phyloP scores from a whole-genome alignment of 805 yeast species.

The Ogataea ganodermae region DNA sequence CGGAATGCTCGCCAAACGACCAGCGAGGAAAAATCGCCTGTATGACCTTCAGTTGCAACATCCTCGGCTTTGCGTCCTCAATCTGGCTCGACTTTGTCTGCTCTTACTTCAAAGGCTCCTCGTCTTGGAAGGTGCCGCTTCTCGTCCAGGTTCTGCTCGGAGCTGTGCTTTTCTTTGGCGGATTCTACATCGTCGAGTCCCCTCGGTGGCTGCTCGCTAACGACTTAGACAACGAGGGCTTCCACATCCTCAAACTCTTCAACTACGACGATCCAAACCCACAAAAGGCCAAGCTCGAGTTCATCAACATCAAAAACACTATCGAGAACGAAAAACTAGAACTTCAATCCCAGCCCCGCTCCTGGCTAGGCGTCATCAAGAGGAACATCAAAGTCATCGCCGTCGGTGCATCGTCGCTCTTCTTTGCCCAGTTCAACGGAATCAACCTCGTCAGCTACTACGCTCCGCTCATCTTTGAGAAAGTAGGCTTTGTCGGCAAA shows the following conservation, averaged over 20 bases:
- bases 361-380: slow-evolving; percentile 24
- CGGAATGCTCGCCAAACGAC: slow-evolving; percentile 86
- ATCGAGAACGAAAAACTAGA: slow-evolving; percentile 23
- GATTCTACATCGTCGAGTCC: slow-evolving; percentile 77
- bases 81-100: slow-evolving; percentile 87
- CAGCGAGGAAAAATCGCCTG: slow-evolving; percentile 85
- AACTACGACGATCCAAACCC: slow-evolving; percentile 31
- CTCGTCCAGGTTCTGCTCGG: slow-evolving; percentile 77
- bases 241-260: slow-evolving; percentile 38
- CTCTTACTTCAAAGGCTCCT: slow-evolving; percentile 59
- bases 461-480: slow-evolving; percentile 88
- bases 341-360: slow-evolving; percentile 28
- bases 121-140: slow-evolving; percentile 80
- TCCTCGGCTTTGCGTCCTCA: slow-evolving; percentile 75
- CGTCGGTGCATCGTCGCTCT: slow-evolving; percentile 82
- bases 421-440: slow-evolving; percentile 89
- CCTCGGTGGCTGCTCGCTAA: slow-evolving; percentile 86
- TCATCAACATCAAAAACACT: slow-evolving; percentile 45
- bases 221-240: slow-evolving; percentile 62
- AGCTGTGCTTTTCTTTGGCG: slow-evolving; percentile 62
- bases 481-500: slow-evolving; percentile 88
- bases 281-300: slow-evolving; percentile 40
- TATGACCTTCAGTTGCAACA: slow-evolving; percentile 85
- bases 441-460: slow-evolving; percentile 87
- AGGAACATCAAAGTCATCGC: slow-evolving; percentile 52